Evolutionary conservation across 176 grass and related monocot species (phyloP).

Genomic region (Saccharum officinarum): DNA sequence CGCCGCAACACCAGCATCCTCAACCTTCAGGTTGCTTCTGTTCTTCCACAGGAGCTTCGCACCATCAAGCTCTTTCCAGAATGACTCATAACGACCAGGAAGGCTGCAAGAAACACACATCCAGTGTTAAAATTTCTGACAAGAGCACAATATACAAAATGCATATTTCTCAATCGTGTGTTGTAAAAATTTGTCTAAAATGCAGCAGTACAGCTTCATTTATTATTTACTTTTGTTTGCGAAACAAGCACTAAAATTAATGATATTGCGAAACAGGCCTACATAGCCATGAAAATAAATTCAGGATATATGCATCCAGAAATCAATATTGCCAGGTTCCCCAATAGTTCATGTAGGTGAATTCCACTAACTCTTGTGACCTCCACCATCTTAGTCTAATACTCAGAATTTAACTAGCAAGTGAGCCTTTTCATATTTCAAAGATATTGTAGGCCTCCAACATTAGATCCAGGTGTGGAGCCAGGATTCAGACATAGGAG

Average conservation of each 20-base stretch:
- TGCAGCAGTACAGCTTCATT: background rate
- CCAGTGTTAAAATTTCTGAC: background rate
- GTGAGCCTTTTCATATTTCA: background rate
- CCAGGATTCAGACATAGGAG: too few relatives aligned
- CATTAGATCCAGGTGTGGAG: background rate
- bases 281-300: background rate
- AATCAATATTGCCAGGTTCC: background rate
- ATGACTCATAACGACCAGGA: slow-evolving; percentile 67
- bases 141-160: background rate
- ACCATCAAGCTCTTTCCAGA: slow-evolving; percentile 79
- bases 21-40: slow-evolving; percentile 57
- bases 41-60: slow-evolving; percentile 68
- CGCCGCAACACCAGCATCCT: slow-evolving; percentile 69
- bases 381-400: background rate
- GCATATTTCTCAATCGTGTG: background rate
- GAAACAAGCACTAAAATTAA: background rate
- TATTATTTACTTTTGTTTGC: background rate
- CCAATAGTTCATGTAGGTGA: background rate
- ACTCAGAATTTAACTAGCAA: background rate
- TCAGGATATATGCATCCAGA: slow-evolving; percentile 2
- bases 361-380: background rate
- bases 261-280: background rate
- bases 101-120: slow-evolving; percentile 45
- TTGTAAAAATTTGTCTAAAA: background rate
- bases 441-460: background rate